These are phyloP conservation scores for Aspergillus leporis DNA, from an alignment of 495 filamentous ascomycete species.

Conservation along the genomic window DNA sequence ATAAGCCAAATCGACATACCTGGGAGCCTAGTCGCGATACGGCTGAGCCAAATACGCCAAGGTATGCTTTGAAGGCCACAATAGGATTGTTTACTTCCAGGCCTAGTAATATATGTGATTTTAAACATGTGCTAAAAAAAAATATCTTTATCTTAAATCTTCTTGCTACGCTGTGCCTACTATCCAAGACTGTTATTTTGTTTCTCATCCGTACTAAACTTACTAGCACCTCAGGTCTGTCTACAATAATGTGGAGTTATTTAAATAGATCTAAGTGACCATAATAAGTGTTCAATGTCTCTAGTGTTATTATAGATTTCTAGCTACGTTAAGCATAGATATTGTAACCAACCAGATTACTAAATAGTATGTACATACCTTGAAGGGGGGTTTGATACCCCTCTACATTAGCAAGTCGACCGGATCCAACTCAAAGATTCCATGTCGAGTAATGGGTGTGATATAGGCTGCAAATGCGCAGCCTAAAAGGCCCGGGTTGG, in stretches of 20 bases:
- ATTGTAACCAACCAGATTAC: constrained; percentile 70
- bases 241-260: constrained; percentile 68
- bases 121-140: too few relatives aligned
- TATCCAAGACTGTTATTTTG: too few relatives aligned
- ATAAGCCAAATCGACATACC: too few relatives aligned
- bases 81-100: too few relatives aligned
- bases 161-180: too few relatives aligned
- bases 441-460: constrained; percentile 55
- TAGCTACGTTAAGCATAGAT: constrained; percentile 67
- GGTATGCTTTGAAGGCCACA: too few relatives aligned
- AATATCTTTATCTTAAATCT: too few relatives aligned
- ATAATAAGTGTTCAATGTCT: constrained; percentile 65
- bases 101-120: too few relatives aligned
- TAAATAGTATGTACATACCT: constrained; percentile 64
- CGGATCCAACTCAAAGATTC: constrained; percentile 59
- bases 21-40: too few relatives aligned
- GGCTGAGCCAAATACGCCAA: too few relatives aligned
- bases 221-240: constrained; percentile 72
- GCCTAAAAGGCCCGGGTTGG: constrained; percentile 69
- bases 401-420: constrained; percentile 65
- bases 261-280: constrained; percentile 77
- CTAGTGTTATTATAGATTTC: constrained; percentile 66
- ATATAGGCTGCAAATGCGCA: constrained; percentile 61
- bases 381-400: constrained; percentile 62
- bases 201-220: constrained; percentile 63